These are phyloP conservation scores for Phascolomyces articulosus DNA, from an alignment of 371 early-diverging fungal species.

Conservation along the genomic window DNA sequence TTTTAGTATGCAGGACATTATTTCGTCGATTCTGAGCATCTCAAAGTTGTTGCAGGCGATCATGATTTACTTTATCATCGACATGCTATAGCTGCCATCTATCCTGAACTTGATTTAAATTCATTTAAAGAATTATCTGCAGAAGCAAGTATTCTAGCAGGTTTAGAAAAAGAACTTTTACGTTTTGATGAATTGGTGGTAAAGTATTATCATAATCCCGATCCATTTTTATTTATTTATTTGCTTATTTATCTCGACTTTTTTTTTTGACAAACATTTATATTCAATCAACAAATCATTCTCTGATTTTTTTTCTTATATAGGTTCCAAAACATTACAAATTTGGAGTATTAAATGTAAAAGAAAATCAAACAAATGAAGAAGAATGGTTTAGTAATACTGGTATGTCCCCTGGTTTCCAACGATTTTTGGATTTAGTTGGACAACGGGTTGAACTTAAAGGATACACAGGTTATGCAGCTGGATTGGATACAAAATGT, in stretches of 20 bases:
- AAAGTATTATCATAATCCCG: too few species aligned
- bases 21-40: slow-evolving; percentile 13
- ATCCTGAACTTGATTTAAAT: slow-evolving; percentile 31
- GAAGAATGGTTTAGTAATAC: slow-evolving; percentile 78
- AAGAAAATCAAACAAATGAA: slow-evolving; percentile 69
- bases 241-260: too few species aligned
- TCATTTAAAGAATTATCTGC: slow-evolving; percentile 38
- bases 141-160: slow-evolving; percentile 43
- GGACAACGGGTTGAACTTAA: slow-evolving; percentile 74
- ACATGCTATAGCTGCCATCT: slow-evolving; percentile 29
- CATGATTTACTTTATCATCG: slow-evolving; percentile 21
- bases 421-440: slow-evolving; percentile 70
- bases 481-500: slow-evolving; percentile 82
- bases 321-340: slow-evolving; percentile 77
- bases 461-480: slow-evolving; percentile 80
- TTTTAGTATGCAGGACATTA: slow-evolving; percentile 15
- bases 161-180: slow-evolving; percentile 60
- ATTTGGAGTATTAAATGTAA: slow-evolving; percentile 75
- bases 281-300: too few species aligned
- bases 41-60: slow-evolving; percentile 3
- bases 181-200: slow-evolving; percentile 59
- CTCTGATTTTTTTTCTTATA: background rate
- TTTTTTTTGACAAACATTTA: too few species aligned
- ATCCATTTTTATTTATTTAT: too few species aligned
- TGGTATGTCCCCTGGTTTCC: slow-evolving; percentile 57